Conservation (phyloP, 352 stramenopile genomes). For the Pythium sukuiense region DNA sequence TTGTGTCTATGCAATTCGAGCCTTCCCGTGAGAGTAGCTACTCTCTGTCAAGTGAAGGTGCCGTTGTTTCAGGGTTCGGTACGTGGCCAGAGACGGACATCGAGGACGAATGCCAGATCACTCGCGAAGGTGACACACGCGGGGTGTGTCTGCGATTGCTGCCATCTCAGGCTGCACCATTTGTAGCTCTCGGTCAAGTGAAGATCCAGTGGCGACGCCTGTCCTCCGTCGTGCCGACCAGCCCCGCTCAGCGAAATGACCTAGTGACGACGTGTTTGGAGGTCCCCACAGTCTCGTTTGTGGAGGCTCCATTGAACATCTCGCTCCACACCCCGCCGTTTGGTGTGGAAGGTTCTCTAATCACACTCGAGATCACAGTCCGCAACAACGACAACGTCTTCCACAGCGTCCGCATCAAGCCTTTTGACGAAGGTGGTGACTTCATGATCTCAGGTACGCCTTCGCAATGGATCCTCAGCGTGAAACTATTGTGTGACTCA, state of each 20-base stretch:
- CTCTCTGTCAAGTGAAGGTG: conserved; percentile 19
- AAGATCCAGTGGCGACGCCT: conserved; percentile 63
- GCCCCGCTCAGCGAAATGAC: conserved; percentile 36
- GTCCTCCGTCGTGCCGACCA: conserved; percentile 48
- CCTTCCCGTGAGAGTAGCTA: conserved; percentile 22
- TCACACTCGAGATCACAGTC: conserved; percentile 55
- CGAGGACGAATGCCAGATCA: conserved; percentile 29
- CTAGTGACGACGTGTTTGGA: conserved; percentile 68
- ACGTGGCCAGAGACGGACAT: not conserved
- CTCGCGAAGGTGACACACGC: conserved; percentile 58
- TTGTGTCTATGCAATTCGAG: conserved; percentile 62
- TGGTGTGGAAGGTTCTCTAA: conserved; percentile 62
- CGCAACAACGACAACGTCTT: conserved; percentile 76
- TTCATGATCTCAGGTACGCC: conserved; percentile 71
- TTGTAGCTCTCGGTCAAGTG: conserved; percentile 55
- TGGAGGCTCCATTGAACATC: conserved; percentile 65
- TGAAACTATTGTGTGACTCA: not conserved
- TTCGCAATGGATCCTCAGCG: not conserved
- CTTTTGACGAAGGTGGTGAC: conserved; percentile 62
- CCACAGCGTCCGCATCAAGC: conserved; percentile 70
- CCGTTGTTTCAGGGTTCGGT: conserved; percentile 52
- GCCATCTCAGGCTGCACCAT: conserved; percentile 40
- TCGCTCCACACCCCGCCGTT: conserved; percentile 66
- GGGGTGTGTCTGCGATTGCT: conserved; percentile 65
- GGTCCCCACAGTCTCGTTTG: conserved; percentile 66